These are phyloP conservation scores for Saccharum officinarum DNA, from an alignment of 176 grass and related monocot genomes.

Conservation along the genomic window DNA sequence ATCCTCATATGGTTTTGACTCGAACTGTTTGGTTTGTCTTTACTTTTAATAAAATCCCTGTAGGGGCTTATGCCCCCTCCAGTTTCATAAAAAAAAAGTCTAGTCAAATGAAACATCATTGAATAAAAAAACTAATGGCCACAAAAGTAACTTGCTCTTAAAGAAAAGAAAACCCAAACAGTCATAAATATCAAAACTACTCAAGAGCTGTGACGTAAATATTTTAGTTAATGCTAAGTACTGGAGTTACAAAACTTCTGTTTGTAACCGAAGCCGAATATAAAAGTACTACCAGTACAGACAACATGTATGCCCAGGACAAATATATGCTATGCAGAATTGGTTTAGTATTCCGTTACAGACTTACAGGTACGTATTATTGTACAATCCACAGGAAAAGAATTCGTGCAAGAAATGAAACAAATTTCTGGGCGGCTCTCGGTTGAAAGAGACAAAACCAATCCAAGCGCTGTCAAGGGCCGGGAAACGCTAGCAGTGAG, in stretches of 20 bases:
- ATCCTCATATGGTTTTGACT: too few relatives aligned
- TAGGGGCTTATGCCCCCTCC: too few relatives aligned
- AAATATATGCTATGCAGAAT: background rate
- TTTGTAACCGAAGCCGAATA: slow-evolving; percentile 16
- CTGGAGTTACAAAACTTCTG: background rate
- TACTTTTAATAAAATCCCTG: too few relatives aligned
- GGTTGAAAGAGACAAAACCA: background rate
- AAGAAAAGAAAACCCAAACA: background rate
- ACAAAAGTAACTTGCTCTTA: background rate
- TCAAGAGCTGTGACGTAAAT: background rate
- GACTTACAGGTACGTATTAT: background rate
- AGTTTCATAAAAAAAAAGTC: too few relatives aligned
- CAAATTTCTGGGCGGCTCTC: slow-evolving; percentile 5
- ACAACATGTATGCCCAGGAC: background rate
- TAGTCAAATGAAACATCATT: background rate
- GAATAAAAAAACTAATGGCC: background rate
- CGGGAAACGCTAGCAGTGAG: background rate
- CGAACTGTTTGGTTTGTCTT: too few relatives aligned
- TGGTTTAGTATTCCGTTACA: background rate
- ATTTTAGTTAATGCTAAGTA: background rate
- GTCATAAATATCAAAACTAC: background rate
- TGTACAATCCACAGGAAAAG: background rate
- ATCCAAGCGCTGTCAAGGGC: background rate
- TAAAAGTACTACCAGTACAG: background rate
- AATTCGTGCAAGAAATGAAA: background rate